These are phyloP conservation scores for Mycothermus thermophilus DNA, from an alignment of 495 filamentous ascomycete genomes.

Conservation along the genomic window DNA sequence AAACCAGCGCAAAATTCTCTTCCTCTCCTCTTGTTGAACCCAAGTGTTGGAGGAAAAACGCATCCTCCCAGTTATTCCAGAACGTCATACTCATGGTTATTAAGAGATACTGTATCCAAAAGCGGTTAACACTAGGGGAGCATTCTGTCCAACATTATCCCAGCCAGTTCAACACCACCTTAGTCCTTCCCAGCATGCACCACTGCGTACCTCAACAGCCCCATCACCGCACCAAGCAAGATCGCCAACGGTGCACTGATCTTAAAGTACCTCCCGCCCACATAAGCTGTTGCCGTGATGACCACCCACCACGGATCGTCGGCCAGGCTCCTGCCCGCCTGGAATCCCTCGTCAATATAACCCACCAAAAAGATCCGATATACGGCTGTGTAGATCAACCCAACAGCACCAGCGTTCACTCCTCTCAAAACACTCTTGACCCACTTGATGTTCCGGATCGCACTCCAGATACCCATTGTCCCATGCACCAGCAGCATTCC, in stretches of 20 bases:
- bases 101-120: too few species aligned
- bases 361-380: constrained; percentile 73
- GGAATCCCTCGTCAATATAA: constrained; percentile 42
- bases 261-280: constrained; percentile 47
- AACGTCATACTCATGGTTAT: too few species aligned
- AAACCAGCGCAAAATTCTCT: too few species aligned
- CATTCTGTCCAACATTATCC: too few species aligned
- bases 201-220: constrained; percentile 52
- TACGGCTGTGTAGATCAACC: constrained; percentile 74
- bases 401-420: constrained; percentile 63
- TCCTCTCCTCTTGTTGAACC: too few species aligned
- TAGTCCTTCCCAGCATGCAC: too few species aligned
- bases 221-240: constrained; percentile 48
- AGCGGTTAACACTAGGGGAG: too few species aligned
- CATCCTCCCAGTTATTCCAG: too few species aligned
- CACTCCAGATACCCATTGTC: constrained; percentile 56
- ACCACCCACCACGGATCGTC: constrained; percentile 68
- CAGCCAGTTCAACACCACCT: too few species aligned
- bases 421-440: constrained; percentile 50
- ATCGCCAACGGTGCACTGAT: constrained; percentile 50
- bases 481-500: constrained; percentile 54
- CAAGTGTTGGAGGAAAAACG: too few species aligned
- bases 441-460: constrained; percentile 37
- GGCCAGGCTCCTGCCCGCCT: constrained; percentile 43
- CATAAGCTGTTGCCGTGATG: constrained; percentile 48